phyloP scores from a whole-genome alignment of 345 rosid species.

The Toxicodendron radicans region DNA sequence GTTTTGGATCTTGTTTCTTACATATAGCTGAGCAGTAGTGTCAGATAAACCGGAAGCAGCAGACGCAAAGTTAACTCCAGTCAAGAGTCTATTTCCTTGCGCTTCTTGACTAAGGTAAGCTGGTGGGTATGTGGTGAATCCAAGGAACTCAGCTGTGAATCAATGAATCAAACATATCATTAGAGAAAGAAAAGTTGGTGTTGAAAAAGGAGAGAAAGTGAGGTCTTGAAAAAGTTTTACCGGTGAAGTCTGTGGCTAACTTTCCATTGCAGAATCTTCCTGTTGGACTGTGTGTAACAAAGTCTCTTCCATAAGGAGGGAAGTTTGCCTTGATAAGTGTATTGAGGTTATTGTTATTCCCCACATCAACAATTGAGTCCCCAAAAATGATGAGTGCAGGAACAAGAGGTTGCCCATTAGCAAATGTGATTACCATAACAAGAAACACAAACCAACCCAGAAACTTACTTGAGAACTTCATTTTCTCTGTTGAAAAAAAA shows the following conservation, averaged over 20 bases:
- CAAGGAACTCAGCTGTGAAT: slow-evolving; percentile 75
- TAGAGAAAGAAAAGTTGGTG: not conserved
- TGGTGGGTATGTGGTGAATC: slow-evolving; percentile 76
- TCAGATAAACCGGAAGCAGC: slow-evolving; percentile 81
- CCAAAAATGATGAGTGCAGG: slow-evolving; percentile 86
- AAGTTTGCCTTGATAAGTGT: slow-evolving; percentile 75
- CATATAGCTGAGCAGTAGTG: slow-evolving; percentile 68
- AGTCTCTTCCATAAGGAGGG: slow-evolving; percentile 95
- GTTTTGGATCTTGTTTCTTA: slow-evolving; percentile 23
- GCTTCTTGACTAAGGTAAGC: slow-evolving; percentile 80
- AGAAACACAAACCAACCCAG: slow-evolving; percentile 25
- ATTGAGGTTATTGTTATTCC: slow-evolving; percentile 75
- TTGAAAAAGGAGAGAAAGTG: not conserved
- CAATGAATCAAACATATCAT: slow-evolving; percentile 11
- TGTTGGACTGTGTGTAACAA: slow-evolving; percentile 60
- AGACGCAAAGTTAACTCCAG: slow-evolving; percentile 87
- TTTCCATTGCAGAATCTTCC: slow-evolving; percentile 95
- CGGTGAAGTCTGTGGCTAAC: slow-evolving; percentile 75
- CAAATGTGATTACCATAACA: slow-evolving; percentile 26
- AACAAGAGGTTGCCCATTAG: slow-evolving; percentile 62
- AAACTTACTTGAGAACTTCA: slow-evolving; percentile 27
- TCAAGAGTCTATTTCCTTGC: slow-evolving; percentile 48
- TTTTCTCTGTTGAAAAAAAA: slow-evolving; percentile 8
- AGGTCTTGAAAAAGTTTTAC: slow-evolving; percentile 32
- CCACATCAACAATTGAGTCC: slow-evolving; percentile 86